Percentiles rank a stretch among this genome's conserved stretches.
phyloP scores from a whole-genome alignment of 2,329 filamentous ascomycete species.

The Xylaria sp. region DNA sequence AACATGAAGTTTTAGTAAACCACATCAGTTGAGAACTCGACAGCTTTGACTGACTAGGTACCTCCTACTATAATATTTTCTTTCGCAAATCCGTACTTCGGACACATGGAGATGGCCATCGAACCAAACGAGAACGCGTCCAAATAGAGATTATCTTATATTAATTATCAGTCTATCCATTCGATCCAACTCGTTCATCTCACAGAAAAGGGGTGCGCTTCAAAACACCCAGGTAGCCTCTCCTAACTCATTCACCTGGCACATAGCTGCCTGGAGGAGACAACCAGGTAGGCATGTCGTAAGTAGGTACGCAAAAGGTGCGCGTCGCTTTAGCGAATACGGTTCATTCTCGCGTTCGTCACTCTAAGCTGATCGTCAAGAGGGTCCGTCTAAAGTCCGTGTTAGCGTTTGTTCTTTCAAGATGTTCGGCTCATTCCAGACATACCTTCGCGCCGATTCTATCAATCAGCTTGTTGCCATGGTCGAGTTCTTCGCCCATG shows the following conservation, averaged over 20 bases:
- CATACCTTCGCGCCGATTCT: conserved; percentile 72
- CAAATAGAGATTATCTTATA: conserved; percentile 9
- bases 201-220: background rate
- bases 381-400: conserved; percentile 60
- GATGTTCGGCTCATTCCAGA: background rate
- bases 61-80: no score
- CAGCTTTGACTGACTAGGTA: no score
- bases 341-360: conserved; percentile 26
- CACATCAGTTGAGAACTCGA: no score
- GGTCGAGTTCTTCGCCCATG: conserved; percentile 68
- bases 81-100: no score
- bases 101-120: background rate
- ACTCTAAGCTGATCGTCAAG: conserved; percentile 45
- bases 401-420: conserved; percentile 8
- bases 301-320: background rate
- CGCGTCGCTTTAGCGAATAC: conserved; percentile 15
- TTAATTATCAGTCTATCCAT: conserved; percentile 8
- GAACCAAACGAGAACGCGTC: background rate
- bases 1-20: background rate
- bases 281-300: background rate
- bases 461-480: conserved; percentile 70
- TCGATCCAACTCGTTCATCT: background rate
- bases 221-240: background rate
- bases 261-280: no score
- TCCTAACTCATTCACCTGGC: background rate